Evolutionary conservation across 441 rosid genomes (phyloP), one percentile per base, ranked within the genome.

Genomic region (Biscutella laevigata): DNA sequence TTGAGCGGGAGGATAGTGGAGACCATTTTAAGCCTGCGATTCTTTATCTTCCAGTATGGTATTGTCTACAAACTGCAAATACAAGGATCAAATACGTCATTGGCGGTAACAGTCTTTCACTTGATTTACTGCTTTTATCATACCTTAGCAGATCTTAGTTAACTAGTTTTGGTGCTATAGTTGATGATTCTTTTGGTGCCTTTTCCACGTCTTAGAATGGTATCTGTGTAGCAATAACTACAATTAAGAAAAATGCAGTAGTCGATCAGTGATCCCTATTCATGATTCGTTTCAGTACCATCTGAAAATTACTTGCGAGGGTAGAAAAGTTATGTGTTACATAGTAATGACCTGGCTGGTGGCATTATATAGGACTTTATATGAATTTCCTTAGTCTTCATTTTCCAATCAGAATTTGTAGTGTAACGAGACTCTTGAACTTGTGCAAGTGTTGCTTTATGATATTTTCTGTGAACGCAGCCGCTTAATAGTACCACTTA

Each of bases 11-110:
- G 97, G 81, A 77, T 94, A 61, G 37, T 83, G 62, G 99, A 94
- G 78, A 89, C 95, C 4, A 60, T 94, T 24, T 76, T 94, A 70
- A 81, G 96, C 64, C 67, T 84, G 22, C 66, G 99, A 58, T 94
- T 94, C 76, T 89, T 94, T 50, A 66, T 94, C 36, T 94, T 89
- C 79, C 99, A 94, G 75, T 94, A 72, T 71, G 97, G 99, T 30
- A 69, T 94, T 41, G 94, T 89, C 42, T 94, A 94, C 88, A 94
- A 94, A 77, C 74, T 94, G 37, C 0, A 84, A 5, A 25, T 84
- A 35, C 95, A 88, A 65, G 75, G 72, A 41, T 9, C 57, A 17
- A 0, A 81, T 59, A 88, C 84, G 35, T 94, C 99, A 37, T 53
- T 84, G 49, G 67, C 81, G 77, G 99, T 92, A 76, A n/a, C 20